Evolutionary conservation across 352 stramenopile genomes (phyloP).

Genomic region (Phytophthora tubulina): DNA sequence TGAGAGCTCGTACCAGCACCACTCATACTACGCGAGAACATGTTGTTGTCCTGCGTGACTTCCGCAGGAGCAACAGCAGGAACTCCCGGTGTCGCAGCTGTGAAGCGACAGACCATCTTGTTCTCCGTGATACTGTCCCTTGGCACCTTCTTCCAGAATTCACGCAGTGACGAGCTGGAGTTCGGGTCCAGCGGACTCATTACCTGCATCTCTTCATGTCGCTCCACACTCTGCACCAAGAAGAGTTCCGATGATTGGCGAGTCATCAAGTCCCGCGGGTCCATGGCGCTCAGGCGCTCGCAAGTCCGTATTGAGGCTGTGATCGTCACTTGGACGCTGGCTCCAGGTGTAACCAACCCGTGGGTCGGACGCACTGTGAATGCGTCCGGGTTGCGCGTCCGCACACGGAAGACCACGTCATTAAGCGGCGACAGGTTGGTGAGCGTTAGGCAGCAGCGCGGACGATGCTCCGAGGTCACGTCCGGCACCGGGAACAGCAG

Average conservation of each 20-base stretch:
- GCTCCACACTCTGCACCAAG: slow-evolving; percentile 66
- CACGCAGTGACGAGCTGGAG: slow-evolving; percentile 45
- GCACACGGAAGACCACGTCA: slow-evolving; percentile 77
- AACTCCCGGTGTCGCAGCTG: neutral
- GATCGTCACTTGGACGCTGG: slow-evolving; percentile 48
- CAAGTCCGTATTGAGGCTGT: slow-evolving; percentile 47
- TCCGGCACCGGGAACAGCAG: slow-evolving; percentile 54
- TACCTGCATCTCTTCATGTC: slow-evolving; percentile 51
- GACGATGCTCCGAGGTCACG: slow-evolving; percentile 13
- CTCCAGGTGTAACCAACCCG: slow-evolving; percentile 57
- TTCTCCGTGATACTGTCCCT: slow-evolving; percentile 65
- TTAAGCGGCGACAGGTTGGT: slow-evolving; percentile 73
- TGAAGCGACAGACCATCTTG: slow-evolving; percentile 76
- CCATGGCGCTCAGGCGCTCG: slow-evolving; percentile 46
- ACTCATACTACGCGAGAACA: slow-evolving; percentile 29
- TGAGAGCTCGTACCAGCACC: slow-evolving; percentile 34
- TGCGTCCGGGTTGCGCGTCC: slow-evolving; percentile 79
- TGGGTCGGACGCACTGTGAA: slow-evolving; percentile 82
- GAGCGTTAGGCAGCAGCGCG: slow-evolving; percentile 55
- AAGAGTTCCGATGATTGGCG: slow-evolving; percentile 60
- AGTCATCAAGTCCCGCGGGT: slow-evolving; percentile 41
- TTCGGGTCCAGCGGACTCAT: slow-evolving; percentile 51
- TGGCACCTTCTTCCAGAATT: slow-evolving; percentile 71
- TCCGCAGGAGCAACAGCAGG: neutral
- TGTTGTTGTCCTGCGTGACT: slow-evolving; percentile 18